Evolutionary conservation across 805 yeast genomes (phyloP).

Genomic region (Yamadazyma kitorensis): DNA sequence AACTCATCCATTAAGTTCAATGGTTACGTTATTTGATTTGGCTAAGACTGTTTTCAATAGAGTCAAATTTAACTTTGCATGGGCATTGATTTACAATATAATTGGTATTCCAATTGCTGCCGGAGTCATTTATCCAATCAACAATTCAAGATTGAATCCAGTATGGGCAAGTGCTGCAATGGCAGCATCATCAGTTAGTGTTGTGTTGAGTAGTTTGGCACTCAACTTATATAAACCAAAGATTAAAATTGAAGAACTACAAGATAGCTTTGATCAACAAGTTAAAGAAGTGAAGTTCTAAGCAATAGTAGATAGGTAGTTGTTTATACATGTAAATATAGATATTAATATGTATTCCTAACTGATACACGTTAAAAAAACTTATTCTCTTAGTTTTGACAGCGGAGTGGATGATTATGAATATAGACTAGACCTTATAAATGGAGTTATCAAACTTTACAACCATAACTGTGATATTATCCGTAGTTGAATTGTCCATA

Average conservation of each 20-base stretch:
- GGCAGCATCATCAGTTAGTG: conserved; percentile 60
- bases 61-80: conserved; percentile 55
- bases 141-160: conserved; percentile 53
- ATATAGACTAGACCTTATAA: conserved; percentile 7
- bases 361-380: too few relatives aligned
- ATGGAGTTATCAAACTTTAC: conserved; percentile 52
- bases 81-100: conserved; percentile 57
- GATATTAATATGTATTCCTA: too few relatives aligned
- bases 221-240: conserved; percentile 47
- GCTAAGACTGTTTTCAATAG: conserved; percentile 49
- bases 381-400: too few relatives aligned
- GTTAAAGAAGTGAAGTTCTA: conserved; percentile 11
- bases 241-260: conserved; percentile 16
- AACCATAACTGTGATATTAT: conserved; percentile 92
- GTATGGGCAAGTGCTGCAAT: conserved; percentile 69
- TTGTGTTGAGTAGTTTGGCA: conserved; percentile 54
- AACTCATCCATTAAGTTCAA: conserved; percentile 45
- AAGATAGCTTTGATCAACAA: conserved; percentile 5
- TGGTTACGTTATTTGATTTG: conserved; percentile 54
- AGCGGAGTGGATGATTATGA: background rate
- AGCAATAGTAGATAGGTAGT: too few relatives aligned
- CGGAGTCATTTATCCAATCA: conserved; percentile 59
- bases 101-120: conserved; percentile 65
- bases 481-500: conserved; percentile 75
- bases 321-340: too few relatives aligned